Evolutionary conservation across 129 eudicot species (phyloP), one percentile per base, ranked within the genome.

Genomic region (Flaveria brownii): DNA sequence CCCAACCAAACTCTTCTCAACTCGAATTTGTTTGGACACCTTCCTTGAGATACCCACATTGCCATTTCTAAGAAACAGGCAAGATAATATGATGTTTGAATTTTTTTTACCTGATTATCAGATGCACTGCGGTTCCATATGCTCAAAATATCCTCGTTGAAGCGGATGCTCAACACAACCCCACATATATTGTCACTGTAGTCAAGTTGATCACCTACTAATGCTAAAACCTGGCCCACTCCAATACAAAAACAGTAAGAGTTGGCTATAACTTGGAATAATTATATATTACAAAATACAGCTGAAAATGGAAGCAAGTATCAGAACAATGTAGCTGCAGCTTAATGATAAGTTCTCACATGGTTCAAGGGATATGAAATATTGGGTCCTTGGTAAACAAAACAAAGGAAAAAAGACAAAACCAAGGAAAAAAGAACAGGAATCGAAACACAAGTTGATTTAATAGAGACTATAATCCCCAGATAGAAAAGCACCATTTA

Each of bases 91-190:
- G 25, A 49, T 14, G 41, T 65, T 15, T 23, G 43, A 61, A 18
- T 25, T 15, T 1, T 77, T 26, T 49, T 42, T 6, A 90, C 98
- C 97, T 91, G 92, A 64, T 88, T 80, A 73, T 95, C 97, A 81
- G 98, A 91, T 47, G 97, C 97, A 86, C 83, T 89, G 77, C 97
- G 96, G 82, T 91, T 94, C 98, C 98, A 94, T 67, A 94, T 93
- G 46, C 97, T 91, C 85, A 94, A 68, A 74, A 94, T 91, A 51
- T 94, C 98, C 90, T 94, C 98, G 59, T 88, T 89, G 81, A 91
- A 91, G 13, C 98, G 93, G 51, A 91, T 80, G 82, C 98, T 94
- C 72, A 94, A 78, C 64, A 91, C 97, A 2, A 85, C 85, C 11
- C 98, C 98, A 76, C 97, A 94, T 52, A 94, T 84, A 26, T 94